Conservation (phyloP, 257 asterid genomes). For the Solanum clarkiae region DNA sequence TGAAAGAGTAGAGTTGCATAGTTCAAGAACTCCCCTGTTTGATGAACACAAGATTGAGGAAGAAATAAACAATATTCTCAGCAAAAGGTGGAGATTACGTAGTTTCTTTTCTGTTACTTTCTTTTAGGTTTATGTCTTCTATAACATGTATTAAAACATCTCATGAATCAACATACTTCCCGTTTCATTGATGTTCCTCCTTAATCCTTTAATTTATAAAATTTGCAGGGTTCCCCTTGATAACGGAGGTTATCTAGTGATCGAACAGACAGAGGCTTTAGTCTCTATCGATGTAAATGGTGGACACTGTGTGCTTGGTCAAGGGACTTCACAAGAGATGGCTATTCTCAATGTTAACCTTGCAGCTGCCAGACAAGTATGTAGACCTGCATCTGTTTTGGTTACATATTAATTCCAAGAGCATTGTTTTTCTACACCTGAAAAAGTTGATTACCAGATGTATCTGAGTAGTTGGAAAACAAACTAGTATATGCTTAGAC, state of each 20-base stretch:
- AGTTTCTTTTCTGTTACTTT: not conserved
- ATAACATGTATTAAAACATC: not conserved
- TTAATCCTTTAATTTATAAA: constrained; percentile 1
- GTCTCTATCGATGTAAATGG: constrained; percentile 98
- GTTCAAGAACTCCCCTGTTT: constrained; percentile 69
- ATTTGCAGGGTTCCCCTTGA: constrained; percentile 69
- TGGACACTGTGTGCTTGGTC: constrained; percentile 91
- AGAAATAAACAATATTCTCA: constrained; percentile 72
- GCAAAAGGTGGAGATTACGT: constrained; percentile 59
- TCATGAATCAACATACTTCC: not conserved
- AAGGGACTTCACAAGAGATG: constrained; percentile 86
- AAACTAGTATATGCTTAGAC: not conserved
- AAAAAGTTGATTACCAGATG: not conserved
- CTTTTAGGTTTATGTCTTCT: not conserved
- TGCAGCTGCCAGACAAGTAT: constrained; percentile 91
- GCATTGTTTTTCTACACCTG: not conserved
- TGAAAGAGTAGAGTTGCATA: constrained; percentile 76
- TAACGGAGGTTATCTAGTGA: constrained; percentile 95
- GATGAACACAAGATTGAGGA: constrained; percentile 80
- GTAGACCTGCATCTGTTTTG: not conserved
- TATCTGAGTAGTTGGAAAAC: not conserved
- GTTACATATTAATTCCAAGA: not conserved
- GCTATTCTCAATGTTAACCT: constrained; percentile 94
- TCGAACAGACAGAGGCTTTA: constrained; percentile 95
- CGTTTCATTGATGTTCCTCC: not conserved